These are phyloP conservation scores for Flaveria trinervia DNA, from an alignment of 129 eudicot species.

Conservation along the genomic window DNA sequence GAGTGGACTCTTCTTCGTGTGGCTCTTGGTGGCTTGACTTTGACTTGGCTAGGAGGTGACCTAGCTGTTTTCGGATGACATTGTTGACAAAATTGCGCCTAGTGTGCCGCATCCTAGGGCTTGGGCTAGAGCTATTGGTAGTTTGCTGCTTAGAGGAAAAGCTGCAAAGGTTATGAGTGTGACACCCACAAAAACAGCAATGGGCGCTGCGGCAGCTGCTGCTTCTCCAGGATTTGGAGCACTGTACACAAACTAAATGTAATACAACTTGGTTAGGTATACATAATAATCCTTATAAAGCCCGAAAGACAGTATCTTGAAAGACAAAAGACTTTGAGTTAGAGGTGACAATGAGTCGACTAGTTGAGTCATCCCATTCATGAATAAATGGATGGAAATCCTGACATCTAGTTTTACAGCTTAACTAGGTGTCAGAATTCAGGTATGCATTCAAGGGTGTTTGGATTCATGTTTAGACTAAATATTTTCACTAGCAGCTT, in stretches of 20 bases:
- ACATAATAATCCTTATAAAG: background rate
- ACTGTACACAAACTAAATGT: constrained; percentile 93
- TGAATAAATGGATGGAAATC: no score
- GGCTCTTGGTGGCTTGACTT: constrained; percentile 42
- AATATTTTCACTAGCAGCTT: no score
- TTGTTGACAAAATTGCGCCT: constrained; percentile 71
- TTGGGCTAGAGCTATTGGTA: constrained; percentile 65
- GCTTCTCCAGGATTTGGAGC: constrained; percentile 98
- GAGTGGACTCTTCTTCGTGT: constrained; percentile 36
- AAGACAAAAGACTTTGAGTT: background rate
- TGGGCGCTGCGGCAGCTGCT: constrained; percentile 94
- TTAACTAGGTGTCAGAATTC: no score
- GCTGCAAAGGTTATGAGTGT: constrained; percentile 75
- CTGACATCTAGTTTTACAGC: no score
- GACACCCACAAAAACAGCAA: constrained; percentile 85
- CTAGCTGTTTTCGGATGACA: constrained; percentile 75
- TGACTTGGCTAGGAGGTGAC: constrained; percentile 77
- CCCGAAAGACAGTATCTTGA: background rate
- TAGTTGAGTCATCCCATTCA: no score
- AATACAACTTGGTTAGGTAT: constrained; percentile 24
- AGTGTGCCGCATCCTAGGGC: constrained; percentile 63
- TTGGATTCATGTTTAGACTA: no score
- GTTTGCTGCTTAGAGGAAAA: constrained; percentile 72
- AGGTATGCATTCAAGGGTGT: no score
- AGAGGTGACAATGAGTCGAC: background rate